phyloP scores from a whole-genome alignment of 2,329 filamentous ascomycete genomes.

The Monascus ruber region DNA sequence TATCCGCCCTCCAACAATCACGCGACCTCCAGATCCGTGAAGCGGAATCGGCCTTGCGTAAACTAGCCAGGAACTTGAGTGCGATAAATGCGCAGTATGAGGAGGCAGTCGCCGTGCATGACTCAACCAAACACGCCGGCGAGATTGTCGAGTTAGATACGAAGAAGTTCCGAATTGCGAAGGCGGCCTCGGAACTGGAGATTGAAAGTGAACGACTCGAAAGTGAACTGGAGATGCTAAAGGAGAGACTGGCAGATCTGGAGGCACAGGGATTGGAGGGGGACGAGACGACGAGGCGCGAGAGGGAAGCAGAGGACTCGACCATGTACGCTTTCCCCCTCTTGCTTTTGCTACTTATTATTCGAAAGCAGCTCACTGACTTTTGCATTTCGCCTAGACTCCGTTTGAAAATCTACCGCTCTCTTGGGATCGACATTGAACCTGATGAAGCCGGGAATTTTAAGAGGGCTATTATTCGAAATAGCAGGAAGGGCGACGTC shows the following conservation, averaged over 20 bases:
- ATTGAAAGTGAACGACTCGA: conserved; percentile 90
- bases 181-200: conserved; percentile 76
- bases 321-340: conserved; percentile 26
- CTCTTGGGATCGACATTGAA: conserved; percentile 81
- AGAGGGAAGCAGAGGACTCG: conserved; percentile 40
- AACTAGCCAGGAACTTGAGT: conserved; percentile 63
- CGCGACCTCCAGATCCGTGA: conserved; percentile 67
- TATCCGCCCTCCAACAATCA: conserved; percentile 71
- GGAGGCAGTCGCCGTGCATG: conserved; percentile 64
- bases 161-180: conserved; percentile 89
- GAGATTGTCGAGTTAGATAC: conserved; percentile 82
- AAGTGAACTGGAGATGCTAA: conserved; percentile 63
- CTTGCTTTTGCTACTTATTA: background rate
- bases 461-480: conserved; percentile 72
- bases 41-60: conserved; percentile 55
- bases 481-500: conserved; percentile 78
- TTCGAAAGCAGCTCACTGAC: background rate
- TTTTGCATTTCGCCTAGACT: conserved; percentile 37
- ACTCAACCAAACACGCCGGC: conserved; percentile 66
- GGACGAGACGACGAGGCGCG: conserved; percentile 39
- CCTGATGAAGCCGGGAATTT: conserved; percentile 71
- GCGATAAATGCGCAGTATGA: conserved; percentile 64
- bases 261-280: conserved; percentile 83
- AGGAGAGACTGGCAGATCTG: conserved; percentile 64
- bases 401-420: conserved; percentile 81